These are phyloP conservation scores for Populus tomentosa DNA, from an alignment of 441 rosid species.

Conservation along the genomic window DNA sequence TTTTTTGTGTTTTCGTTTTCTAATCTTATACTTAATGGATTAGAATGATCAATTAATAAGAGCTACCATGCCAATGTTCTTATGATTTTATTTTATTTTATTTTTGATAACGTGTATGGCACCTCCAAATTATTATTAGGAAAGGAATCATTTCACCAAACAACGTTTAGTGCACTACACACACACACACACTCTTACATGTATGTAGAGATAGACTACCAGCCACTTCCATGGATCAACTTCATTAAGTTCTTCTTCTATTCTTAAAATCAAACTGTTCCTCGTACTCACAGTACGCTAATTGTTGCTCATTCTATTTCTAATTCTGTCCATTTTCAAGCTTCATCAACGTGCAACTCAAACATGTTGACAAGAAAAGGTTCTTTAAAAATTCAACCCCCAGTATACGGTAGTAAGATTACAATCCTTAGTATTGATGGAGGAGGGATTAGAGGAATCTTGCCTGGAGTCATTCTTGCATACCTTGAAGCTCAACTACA, in stretches of 20 bases:
- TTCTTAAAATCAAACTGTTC: background rate
- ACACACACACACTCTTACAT: background rate
- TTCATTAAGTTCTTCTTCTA: background rate
- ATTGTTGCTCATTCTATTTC: background rate
- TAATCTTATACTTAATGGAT: background rate
- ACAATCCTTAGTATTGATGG: conserved; percentile 43
- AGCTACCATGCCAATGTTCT: background rate
- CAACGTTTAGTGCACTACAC: background rate
- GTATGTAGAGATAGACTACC: background rate
- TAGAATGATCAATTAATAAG: background rate
- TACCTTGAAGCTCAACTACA: conserved; percentile 47
- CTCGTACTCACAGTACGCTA: too few relatives aligned
- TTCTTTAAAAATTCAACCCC: conserved; percentile 19
- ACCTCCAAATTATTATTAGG: background rate
- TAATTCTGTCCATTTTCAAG: background rate
- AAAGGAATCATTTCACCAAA: background rate
- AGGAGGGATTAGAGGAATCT: conserved; percentile 43
- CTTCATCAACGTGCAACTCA: background rate
- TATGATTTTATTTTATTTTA: background rate
- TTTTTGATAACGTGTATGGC: background rate
- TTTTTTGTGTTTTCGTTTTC: background rate
- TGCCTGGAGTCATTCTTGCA: conserved; percentile 36
- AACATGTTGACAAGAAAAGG: background rate
- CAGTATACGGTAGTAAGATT: conserved; percentile 32
- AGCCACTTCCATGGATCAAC: background rate